These are phyloP conservation scores for Bipolaris victoriae DNA, from an alignment of 2,329 filamentous ascomycete species.

Conservation along the genomic window DNA sequence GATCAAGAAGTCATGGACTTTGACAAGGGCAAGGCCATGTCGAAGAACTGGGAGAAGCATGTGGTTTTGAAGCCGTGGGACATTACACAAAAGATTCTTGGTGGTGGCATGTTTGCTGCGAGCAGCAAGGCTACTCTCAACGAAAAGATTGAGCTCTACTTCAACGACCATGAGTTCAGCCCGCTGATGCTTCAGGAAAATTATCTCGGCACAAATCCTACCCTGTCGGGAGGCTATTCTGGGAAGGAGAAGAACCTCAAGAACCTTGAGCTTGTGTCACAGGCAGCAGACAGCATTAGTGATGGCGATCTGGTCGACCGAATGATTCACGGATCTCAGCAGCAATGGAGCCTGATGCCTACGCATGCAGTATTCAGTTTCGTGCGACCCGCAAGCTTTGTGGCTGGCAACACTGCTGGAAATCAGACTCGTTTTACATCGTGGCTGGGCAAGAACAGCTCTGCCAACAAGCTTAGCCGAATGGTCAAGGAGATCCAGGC, in stretches of 20 bases:
- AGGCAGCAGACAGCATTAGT: slow-evolving; percentile 93
- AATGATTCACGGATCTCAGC: slow-evolving; percentile 98
- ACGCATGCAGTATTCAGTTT: slow-evolving; percentile 95
- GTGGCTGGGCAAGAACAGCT: slow-evolving; percentile 97
- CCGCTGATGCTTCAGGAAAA: slow-evolving; percentile 99
- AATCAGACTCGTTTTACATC: slow-evolving; percentile 77
- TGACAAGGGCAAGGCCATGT: slow-evolving; percentile 89
- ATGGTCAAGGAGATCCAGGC: slow-evolving; percentile 93
- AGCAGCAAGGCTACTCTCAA: slow-evolving; percentile 87
- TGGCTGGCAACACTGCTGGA: slow-evolving; percentile 74
- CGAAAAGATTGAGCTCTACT: slow-evolving; percentile 98
- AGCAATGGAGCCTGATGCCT: slow-evolving; percentile 98
- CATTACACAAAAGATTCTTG: slow-evolving; percentile 91
- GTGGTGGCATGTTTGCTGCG: slow-evolving; percentile 81
- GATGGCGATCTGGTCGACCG: slow-evolving; percentile 94
- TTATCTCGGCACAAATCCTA: slow-evolving; percentile 84
- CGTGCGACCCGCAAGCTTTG: slow-evolving; percentile 85
- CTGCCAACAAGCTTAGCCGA: slow-evolving; percentile 72
- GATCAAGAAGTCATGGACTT: slow-evolving; percentile 81
- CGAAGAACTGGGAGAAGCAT: slow-evolving; percentile 98
- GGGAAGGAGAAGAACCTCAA: slow-evolving; percentile 77
- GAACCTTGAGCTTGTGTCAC: slow-evolving; percentile 81
- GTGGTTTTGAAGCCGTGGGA: slow-evolving; percentile 97
- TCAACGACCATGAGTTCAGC: slow-evolving; percentile 98
- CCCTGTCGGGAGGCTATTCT: slow-evolving; percentile 65